Base-by-base conservation (phyloP, 2,329 filamentous ascomycete genomes). In the Phaeosphaeriaceae sp. region DNA sequence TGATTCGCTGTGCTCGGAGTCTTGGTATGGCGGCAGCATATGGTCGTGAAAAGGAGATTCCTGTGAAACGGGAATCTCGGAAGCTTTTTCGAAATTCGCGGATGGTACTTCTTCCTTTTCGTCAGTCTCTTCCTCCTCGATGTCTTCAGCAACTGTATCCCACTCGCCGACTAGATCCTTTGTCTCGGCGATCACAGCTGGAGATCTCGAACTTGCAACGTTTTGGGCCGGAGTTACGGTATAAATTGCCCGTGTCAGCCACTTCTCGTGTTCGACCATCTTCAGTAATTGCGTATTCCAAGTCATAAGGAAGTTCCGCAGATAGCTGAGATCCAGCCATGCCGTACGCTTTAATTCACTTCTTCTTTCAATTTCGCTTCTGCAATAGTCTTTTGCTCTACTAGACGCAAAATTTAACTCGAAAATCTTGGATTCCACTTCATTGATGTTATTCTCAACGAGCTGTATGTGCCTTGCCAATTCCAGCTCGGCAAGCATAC, bases 311-410 rank as follows among this genome's bases (percentile, higher is more conserved):
- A 54, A 57, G 36, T 67, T 66, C 10, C 58, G 42, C 6, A 69
- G 49, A 22, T 69, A 69, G 5, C 48, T 53, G 13, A 69, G 25
- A 51, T 69, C 61, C 7, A 69, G 52, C 53, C 57, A 69, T 15
- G 60, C 48, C 2, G 47, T 48, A 11, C 62, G 58, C 33, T 67
- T 69, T 17, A 53, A 58, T 21, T 51, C 20, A 47, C 55, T 63
- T 13, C 58, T 36, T 27, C 20, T 45, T 44, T 63, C 56, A 1
- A 51, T 40, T 4, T 63, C 59, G 3, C 13, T 49, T 45, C 25
- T 51, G 1, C 24, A n/a, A 25, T 33, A 25, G 11, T 20, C 27
- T 20, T 46, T 17, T 7, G 44, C 9, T 7, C 31, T 46, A 7
- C 40, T 36, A 5, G 44, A 15, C 21, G 53, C 41, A 15, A 57